Evolutionary conservation across 768 basidiomycete species (phyloP).

Genomic region (Amylocystis lapponica): DNA sequence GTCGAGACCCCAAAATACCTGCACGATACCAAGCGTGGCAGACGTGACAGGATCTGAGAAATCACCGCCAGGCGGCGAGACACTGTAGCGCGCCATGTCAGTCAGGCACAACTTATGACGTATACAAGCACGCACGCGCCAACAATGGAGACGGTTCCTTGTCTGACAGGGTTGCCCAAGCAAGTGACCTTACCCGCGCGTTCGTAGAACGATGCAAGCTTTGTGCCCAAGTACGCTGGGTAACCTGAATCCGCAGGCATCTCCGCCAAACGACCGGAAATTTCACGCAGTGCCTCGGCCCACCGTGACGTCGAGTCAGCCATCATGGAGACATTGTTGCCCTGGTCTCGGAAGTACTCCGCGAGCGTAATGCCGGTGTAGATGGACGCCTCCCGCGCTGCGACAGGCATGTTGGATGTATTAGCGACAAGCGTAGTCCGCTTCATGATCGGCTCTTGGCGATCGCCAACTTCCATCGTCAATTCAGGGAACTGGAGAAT

Average conservation of each 20-base stretch:
- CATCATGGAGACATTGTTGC: slow-evolving; percentile 98
- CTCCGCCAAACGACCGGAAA: slow-evolving; percentile 97
- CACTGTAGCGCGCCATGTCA: slow-evolving; percentile 42
- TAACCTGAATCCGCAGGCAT: slow-evolving; percentile 99
- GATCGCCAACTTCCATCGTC: slow-evolving; percentile 85
- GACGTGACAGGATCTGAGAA: slow-evolving; percentile 99
- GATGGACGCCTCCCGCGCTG: slow-evolving; percentile 97
- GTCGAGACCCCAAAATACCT: slow-evolving; percentile 99
- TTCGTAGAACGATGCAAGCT: slow-evolving; percentile 97
- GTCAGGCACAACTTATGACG: background rate
- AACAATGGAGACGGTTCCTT: slow-evolving; percentile 96
- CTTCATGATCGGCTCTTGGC: slow-evolving; percentile 99
- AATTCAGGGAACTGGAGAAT: slow-evolving; percentile 71
- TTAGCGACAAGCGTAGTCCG: slow-evolving; percentile 98
- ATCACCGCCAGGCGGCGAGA: slow-evolving; percentile 98
- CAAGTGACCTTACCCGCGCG: slow-evolving; percentile 95
- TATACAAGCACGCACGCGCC: slow-evolving; percentile 72
- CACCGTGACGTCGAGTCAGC: slow-evolving; percentile 98
- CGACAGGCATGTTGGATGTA: slow-evolving; percentile 99
- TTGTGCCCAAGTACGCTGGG: slow-evolving; percentile 93
- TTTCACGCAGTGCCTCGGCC: slow-evolving; percentile 99
- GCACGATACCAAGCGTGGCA: slow-evolving; percentile 96
- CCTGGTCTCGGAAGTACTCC: slow-evolving; percentile 99
- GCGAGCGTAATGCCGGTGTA: slow-evolving; percentile 99
- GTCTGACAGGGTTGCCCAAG: slow-evolving; percentile 79